These are phyloP conservation scores for Sporothrix dimorphospora DNA, from an alignment of 2,329 filamentous ascomycete species.

Conservation along the genomic window DNA sequence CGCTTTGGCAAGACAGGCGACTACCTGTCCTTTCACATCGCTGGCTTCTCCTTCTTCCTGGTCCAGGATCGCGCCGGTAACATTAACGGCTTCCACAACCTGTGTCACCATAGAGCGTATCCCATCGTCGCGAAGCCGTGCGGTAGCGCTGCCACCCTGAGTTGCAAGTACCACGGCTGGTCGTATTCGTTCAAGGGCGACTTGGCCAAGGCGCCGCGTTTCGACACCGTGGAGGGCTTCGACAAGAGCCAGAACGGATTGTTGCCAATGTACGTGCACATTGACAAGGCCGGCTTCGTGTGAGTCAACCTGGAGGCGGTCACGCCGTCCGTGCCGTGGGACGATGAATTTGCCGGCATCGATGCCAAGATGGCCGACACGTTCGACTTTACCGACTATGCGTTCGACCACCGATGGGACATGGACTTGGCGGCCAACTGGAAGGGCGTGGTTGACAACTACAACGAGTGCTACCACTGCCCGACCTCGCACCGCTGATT, in stretches of 20 bases:
- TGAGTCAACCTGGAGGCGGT: conserved; percentile 44
- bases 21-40: conserved; percentile 42
- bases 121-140: conserved; percentile 45
- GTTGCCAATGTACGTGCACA: conserved; percentile 50
- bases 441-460: conserved; percentile 52
- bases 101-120: conserved; percentile 50
- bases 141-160: conserved; percentile 45
- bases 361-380: background rate
- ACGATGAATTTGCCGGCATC: background rate
- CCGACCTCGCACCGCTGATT: too few species aligned
- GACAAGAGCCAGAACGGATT: conserved; percentile 49
- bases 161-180: conserved; percentile 52
- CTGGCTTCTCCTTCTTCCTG: conserved; percentile 47
- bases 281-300: conserved; percentile 39
- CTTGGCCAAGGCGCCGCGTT: conserved; percentile 49
- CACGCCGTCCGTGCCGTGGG: conserved; percentile 36
- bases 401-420: conserved; percentile 34
- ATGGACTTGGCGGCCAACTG: conserved; percentile 45
- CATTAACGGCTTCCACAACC: conserved; percentile 49
- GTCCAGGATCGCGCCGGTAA: conserved; percentile 42
- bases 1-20: conserved; percentile 43
- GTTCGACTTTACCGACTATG: conserved; percentile 27
- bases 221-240: conserved; percentile 45
- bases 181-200: conserved; percentile 48
- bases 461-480: conserved; percentile 56